A percentile compares a stretch with the other conserved stretches of the same genome.
These are phyloP conservation scores for Endoconidiophora laricicola DNA, from an alignment of 2,329 filamentous ascomycete species.

Conservation along the genomic window DNA sequence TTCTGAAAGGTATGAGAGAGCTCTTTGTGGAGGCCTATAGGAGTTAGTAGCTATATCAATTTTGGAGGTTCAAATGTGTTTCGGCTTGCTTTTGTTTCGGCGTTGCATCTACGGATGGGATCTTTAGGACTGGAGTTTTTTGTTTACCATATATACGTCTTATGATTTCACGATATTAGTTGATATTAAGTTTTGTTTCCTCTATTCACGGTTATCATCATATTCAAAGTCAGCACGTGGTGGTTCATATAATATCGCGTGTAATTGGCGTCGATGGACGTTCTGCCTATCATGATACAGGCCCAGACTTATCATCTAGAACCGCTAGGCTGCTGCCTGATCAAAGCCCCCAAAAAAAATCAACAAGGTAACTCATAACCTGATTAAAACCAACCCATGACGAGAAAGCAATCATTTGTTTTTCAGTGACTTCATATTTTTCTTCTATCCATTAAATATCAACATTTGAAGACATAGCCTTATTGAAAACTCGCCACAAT, in stretches of 20 bases:
- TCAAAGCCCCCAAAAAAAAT: no score
- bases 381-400: no score
- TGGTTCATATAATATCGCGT: no score
- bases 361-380: no score
- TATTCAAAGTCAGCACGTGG: no score
- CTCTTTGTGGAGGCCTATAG: slow-evolving; percentile 55
- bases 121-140: background rate
- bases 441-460: background rate
- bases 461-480: background rate
- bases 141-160: background rate
- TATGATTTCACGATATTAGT: background rate
- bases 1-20: slow-evolving; percentile 71
- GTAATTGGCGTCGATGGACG: no score
- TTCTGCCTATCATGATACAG: no score
- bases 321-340: no score
- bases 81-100: background rate
- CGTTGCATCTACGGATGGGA: background rate
- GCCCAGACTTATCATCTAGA: no score
- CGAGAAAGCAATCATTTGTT: no score
- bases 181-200: background rate
- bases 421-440: background rate
- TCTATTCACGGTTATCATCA: no score
- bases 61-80: background rate
- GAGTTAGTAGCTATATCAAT: slow-evolving; percentile 9
- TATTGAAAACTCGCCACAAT: background rate